Conservation (phyloP, 202 grass and related monocot species). For the Zoysia matrella region DNA sequence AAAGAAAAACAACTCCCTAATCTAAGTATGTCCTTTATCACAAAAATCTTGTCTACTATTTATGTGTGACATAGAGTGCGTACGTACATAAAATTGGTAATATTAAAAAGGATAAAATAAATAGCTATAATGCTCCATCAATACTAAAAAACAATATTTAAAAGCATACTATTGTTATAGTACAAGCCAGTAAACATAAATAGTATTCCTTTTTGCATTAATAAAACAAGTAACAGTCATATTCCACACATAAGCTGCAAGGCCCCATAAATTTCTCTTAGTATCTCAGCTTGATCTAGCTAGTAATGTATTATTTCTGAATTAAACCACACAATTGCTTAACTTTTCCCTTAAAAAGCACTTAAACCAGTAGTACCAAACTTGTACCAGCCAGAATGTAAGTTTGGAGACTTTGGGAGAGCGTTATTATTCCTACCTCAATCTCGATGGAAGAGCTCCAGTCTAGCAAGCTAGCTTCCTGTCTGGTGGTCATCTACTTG, state of each 20-base stretch:
- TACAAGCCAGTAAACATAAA: conserved; percentile 50
- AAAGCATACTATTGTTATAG: conserved; percentile 32
- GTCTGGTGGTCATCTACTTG: conserved; percentile 52
- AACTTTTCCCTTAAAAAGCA: conserved; percentile 24
- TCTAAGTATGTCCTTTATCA: too few relatives aligned
- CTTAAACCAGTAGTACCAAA: conserved; percentile 32
- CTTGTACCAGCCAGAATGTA: conserved; percentile 32
- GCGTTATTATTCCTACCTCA: conserved; percentile 53
- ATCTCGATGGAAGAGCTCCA: not conserved
- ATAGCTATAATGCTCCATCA: too few relatives aligned
- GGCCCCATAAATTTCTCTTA: conserved; percentile 15
- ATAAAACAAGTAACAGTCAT: conserved; percentile 46
- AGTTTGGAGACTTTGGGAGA: conserved; percentile 30
- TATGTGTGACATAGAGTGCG: too few relatives aligned
- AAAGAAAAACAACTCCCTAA: too few relatives aligned
- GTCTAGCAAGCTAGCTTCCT: conserved; percentile 39
- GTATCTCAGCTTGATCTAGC: conserved; percentile 38
- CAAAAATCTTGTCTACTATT: too few relatives aligned
- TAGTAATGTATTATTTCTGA: conserved; percentile 16
- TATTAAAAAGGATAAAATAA: too few relatives aligned
- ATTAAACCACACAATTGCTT: conserved; percentile 17
- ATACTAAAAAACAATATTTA: not conserved
- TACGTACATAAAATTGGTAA: too few relatives aligned
- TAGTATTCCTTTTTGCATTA: conserved; percentile 47
- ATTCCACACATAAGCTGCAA: conserved; percentile 31